Evolutionary conservation across 495 filamentous ascomycete species (phyloP).

Genomic region (Tuber magnatum): DNA sequence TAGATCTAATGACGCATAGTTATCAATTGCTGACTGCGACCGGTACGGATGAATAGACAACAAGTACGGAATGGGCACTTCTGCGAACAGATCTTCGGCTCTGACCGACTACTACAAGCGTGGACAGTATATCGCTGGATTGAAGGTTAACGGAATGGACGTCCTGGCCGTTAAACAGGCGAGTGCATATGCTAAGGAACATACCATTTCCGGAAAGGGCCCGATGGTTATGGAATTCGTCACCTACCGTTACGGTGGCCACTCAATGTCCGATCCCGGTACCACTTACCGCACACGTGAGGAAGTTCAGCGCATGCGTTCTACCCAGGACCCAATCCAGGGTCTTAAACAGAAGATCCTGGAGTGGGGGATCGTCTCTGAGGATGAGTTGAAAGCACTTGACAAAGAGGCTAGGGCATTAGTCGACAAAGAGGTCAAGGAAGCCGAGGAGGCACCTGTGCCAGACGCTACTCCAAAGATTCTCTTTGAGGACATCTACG

Average conservation of each 20-base stretch:
- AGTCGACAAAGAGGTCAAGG: slow-evolving; percentile 84
- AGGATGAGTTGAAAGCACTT: slow-evolving; percentile 94
- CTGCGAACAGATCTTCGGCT: slow-evolving; percentile 85
- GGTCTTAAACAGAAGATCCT: slow-evolving; percentile 96
- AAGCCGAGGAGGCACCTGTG: slow-evolving; percentile 74
- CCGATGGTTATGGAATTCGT: slow-evolving; percentile 97
- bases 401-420: slow-evolving; percentile 80
- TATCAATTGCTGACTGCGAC: slow-evolving; percentile 12
- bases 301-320: slow-evolving; percentile 98
- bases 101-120: slow-evolving; percentile 99
- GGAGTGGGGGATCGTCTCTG: slow-evolving; percentile 82
- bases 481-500: slow-evolving; percentile 96
- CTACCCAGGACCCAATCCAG: slow-evolving; percentile 95
- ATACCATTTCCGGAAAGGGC: slow-evolving; percentile 69
- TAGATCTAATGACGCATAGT: neutral
- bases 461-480: slow-evolving; percentile 71
- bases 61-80: slow-evolving; percentile 99
- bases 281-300: slow-evolving; percentile 98
- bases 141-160: slow-evolving; percentile 99
- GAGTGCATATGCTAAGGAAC: slow-evolving; percentile 83
- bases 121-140: slow-evolving; percentile 97
- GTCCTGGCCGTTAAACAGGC: slow-evolving; percentile 96
- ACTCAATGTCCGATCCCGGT: slow-evolving; percentile 98
- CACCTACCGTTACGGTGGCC: slow-evolving; percentile 97
- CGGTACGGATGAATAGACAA: slow-evolving; percentile 63